phyloP scores from a whole-genome alignment of 2,329 filamentous ascomycete genomes.

The Diplodia mutila region DNA sequence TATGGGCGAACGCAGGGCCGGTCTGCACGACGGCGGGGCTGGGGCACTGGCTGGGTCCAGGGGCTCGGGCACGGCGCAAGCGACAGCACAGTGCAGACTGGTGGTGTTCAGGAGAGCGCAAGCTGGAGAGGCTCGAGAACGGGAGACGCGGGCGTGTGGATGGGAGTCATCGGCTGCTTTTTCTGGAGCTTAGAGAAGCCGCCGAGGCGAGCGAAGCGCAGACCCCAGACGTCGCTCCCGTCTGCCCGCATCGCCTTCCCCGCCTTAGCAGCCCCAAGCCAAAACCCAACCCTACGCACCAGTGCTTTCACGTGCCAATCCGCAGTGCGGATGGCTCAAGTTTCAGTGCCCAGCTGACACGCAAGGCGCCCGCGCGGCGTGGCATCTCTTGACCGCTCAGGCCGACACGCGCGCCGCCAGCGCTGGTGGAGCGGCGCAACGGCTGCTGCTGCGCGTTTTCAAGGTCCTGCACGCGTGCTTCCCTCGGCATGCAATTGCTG shows the following conservation, averaged over 20 bases:
- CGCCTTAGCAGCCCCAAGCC: conserved; percentile 13
- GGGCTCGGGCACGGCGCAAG: conserved; percentile 4
- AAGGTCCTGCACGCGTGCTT: not conserved
- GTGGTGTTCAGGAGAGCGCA: conserved; percentile 10
- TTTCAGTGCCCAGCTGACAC: not conserved
- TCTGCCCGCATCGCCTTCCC: conserved; percentile 21
- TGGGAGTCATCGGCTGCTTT: conserved; percentile 25
- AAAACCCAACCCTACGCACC: not conserved
- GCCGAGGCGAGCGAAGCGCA: conserved; percentile 20
- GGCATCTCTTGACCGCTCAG: not conserved
- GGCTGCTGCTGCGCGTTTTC: not conserved
- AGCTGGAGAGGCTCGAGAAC: not conserved
- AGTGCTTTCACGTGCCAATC: conserved; percentile 7
- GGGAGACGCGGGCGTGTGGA: not conserved
- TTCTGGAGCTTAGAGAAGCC: conserved; percentile 16
- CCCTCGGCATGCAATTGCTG: conserved; percentile 11
- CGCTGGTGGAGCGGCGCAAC: not conserved
- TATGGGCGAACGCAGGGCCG: conserved; percentile 19
- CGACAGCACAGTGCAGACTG: not conserved
- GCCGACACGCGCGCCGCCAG: not conserved
- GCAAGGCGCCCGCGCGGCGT: not conserved
- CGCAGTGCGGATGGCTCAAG: not conserved
- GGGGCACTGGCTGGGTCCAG: not conserved
- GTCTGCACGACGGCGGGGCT: conserved; percentile 3
- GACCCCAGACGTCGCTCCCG: conserved; percentile 24